Conservation (phyloP, 2,329 filamentous ascomycete genomes). For the Daldinia sp. region DNA sequence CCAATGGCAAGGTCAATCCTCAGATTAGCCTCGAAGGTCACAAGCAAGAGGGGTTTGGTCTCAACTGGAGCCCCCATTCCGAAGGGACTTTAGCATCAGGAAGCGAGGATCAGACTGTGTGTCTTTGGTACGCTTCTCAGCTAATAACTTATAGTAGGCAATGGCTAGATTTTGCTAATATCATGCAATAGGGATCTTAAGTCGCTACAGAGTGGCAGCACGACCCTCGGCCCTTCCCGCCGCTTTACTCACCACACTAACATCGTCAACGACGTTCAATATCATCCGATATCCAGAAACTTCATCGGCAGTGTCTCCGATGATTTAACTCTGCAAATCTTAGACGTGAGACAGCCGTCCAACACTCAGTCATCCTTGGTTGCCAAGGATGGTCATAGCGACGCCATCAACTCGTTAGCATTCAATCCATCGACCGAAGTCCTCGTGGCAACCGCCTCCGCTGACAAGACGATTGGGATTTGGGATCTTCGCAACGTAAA, state of each 20-base stretch:
- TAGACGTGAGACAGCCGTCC: constrained; percentile 81
- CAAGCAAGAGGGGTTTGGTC: constrained; percentile 87
- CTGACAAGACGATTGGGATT: constrained; percentile 92
- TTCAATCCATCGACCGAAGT: constrained; percentile 95
- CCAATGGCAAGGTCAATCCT: constrained; percentile 79
- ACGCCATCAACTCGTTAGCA: constrained; percentile 95
- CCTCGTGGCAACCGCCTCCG: constrained; percentile 90
- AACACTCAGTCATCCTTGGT: constrained; percentile 76
- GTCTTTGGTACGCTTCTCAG: constrained; percentile 77
- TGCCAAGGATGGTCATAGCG: constrained; percentile 80
- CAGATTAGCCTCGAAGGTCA: constrained; percentile 90
- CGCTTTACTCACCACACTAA: constrained; percentile 89
- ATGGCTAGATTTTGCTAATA: constrained; percentile 21
- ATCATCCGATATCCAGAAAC: constrained; percentile 86
- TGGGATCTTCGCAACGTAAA: constrained; percentile 96
- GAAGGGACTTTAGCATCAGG: constrained; percentile 88
- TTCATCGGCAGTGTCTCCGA: constrained; percentile 95
- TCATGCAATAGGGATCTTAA: constrained; percentile 76
- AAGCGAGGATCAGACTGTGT: constrained; percentile 91
- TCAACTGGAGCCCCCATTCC: constrained; percentile 90
- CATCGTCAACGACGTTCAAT: constrained; percentile 96
- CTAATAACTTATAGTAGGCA: background rate
- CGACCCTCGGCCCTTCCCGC: constrained; percentile 75
- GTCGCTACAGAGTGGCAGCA: constrained; percentile 76
- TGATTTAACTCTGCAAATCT: constrained; percentile 90